These are phyloP conservation scores for Podospora conica DNA, from an alignment of 495 filamentous ascomycete species.

Conservation along the genomic window DNA sequence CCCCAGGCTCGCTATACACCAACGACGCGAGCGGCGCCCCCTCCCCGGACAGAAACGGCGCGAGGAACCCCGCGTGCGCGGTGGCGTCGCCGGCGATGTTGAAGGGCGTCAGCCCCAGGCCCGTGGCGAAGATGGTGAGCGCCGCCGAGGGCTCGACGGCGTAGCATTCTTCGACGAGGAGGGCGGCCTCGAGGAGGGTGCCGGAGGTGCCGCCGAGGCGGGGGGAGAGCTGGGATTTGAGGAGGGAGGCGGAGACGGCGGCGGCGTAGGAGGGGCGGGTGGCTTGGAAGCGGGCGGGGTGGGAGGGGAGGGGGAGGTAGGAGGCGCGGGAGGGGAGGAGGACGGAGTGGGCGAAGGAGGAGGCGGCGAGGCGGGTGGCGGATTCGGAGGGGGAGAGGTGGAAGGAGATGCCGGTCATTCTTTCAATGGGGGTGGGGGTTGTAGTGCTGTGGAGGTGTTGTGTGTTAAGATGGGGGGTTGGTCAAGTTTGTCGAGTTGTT, in stretches of 20 bases:
- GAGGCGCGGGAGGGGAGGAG: slow-evolving; percentile 30
- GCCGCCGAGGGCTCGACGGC: slow-evolving; percentile 41
- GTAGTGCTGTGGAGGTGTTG: background rate
- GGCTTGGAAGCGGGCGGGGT: slow-evolving; percentile 39
- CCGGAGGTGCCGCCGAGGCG: slow-evolving; percentile 39
- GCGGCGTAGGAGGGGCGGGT: slow-evolving; percentile 40
- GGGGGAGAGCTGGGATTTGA: slow-evolving; percentile 42
- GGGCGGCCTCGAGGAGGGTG: slow-evolving; percentile 40
- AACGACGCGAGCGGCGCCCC: slow-evolving; percentile 45
- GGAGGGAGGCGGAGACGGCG: slow-evolving; percentile 38
- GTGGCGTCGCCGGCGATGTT: slow-evolving; percentile 37
- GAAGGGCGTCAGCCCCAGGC: slow-evolving; percentile 45
- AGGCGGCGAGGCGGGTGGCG: slow-evolving; percentile 29
- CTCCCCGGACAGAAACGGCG: slow-evolving; percentile 41
- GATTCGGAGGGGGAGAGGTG: slow-evolving; percentile 32
- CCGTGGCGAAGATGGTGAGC: slow-evolving; percentile 48
- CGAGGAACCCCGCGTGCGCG: slow-evolving; percentile 40
- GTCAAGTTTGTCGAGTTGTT: background rate
- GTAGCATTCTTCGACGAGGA: slow-evolving; percentile 50
- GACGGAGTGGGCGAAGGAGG: slow-evolving; percentile 30
- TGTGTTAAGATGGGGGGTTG: background rate
- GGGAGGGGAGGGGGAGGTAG: slow-evolving; percentile 29
- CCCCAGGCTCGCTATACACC: slow-evolving; percentile 46
- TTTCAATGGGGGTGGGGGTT: background rate
- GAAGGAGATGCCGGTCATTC: slow-evolving; percentile 36